These are phyloP conservation scores for Zychaea mexicana DNA, from an alignment of 371 early-diverging fungal genomes.

Conservation along the genomic window DNA sequence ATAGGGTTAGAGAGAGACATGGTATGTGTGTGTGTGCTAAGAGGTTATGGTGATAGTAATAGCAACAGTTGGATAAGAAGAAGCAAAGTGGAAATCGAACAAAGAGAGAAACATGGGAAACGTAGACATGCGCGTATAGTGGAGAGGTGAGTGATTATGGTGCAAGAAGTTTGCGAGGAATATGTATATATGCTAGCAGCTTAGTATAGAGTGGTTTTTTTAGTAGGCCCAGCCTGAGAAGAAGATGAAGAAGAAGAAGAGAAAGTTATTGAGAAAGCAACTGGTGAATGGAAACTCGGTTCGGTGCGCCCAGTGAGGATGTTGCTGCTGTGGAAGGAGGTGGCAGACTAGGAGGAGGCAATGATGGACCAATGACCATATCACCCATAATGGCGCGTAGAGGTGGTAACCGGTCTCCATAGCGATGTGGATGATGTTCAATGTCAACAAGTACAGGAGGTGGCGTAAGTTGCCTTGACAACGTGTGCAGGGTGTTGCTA, in stretches of 20 bases:
- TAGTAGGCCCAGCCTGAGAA: not conserved
- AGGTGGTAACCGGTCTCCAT: constrained; percentile 14
- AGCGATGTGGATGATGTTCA: constrained; percentile 5
- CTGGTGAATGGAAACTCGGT: constrained; percentile 11
- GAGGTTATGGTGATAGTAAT: no score
- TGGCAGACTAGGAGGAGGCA: constrained; percentile 3
- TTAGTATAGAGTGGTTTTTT: no score
- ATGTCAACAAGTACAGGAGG: constrained; percentile 4
- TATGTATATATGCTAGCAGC: no score
- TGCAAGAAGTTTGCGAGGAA: no score
- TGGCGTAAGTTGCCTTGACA: constrained; percentile 12
- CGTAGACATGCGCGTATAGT: no score
- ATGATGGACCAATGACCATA: not conserved
- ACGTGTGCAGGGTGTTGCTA: not conserved
- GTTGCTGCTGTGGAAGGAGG: not conserved
- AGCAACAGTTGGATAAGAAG: no score
- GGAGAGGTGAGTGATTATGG: no score
- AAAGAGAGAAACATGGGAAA: no score
- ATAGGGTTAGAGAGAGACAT: no score
- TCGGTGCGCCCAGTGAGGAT: not conserved
- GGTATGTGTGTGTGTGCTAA: no score
- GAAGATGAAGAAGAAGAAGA: not conserved
- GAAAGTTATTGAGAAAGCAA: constrained; percentile 6
- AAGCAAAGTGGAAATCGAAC: no score
- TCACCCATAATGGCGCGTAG: constrained; percentile 18